phyloP scores from a whole-genome alignment of 495 filamentous ascomycete species.

The Neurospora tetrasperma region DNA sequence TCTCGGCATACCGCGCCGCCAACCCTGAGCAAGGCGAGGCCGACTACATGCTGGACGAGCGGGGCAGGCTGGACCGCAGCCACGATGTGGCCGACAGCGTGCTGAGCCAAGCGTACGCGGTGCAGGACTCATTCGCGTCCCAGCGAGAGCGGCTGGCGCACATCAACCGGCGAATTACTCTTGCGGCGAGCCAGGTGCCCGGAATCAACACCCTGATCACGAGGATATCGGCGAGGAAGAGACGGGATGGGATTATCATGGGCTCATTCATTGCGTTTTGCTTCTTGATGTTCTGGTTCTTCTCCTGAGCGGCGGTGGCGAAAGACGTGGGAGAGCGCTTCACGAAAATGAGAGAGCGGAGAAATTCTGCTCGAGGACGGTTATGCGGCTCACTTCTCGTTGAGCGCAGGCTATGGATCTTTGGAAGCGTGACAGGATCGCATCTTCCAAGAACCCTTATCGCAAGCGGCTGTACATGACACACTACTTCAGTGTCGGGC shows the following conservation, averaged over 20 bases:
- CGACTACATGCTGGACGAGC: conserved; percentile 95
- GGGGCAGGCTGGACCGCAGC: conserved; percentile 71
- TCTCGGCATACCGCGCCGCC: conserved; percentile 70
- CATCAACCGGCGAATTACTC: conserved; percentile 81
- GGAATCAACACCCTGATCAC: conserved; percentile 89
- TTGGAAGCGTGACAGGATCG: not conserved
- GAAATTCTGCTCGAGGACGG: not conserved
- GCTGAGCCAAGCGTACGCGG: conserved; percentile 91
- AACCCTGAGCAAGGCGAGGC: conserved; percentile 77
- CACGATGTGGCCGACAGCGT: conserved; percentile 83
- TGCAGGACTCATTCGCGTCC: conserved; percentile 79
- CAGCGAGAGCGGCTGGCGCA: conserved; percentile 79
- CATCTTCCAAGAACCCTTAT: not conserved
- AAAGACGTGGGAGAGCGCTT: not conserved
- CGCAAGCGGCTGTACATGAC: not conserved
- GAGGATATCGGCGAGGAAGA: conserved; percentile 90
- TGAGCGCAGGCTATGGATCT: not conserved
- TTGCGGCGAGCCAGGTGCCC: conserved; percentile 79
- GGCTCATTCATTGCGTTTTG: conserved; percentile 85
- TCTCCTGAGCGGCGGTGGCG: conserved; percentile 44
- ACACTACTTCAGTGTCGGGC: not conserved
- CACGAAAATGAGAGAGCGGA: not conserved
- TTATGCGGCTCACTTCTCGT: not conserved
- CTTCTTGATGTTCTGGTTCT: conserved; percentile 76
- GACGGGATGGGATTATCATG: conserved; percentile 89